A percentile compares a stretch with the other conserved stretches of the same genome.
These are phyloP conservation scores for Agrocybe praecox DNA, from an alignment of 768 basidiomycete species.

Conservation along the genomic window DNA sequence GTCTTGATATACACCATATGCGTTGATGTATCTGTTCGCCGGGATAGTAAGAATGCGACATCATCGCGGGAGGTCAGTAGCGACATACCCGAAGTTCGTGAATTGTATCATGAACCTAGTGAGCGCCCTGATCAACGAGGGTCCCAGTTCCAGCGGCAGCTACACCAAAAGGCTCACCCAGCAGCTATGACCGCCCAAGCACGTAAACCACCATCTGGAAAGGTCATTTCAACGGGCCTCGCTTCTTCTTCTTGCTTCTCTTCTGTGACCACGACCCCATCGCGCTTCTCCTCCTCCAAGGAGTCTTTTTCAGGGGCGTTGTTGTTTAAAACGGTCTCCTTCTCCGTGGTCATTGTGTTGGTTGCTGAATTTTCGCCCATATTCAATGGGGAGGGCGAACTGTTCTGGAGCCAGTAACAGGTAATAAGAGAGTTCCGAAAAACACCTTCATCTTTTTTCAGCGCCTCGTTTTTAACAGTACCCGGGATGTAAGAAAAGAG, in stretches of 20 bases:
- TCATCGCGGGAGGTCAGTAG: neutral
- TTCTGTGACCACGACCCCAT: neutral
- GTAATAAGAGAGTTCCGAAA: no score
- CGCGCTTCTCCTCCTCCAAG: neutral
- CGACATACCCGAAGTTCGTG: conserved; percentile 39
- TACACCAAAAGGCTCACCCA: conserved; percentile 25
- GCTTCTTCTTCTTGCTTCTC: neutral
- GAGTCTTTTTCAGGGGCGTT: neutral
- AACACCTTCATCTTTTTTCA: no score
- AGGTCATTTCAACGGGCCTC: neutral
- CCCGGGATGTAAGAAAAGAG: no score
- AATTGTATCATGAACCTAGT: conserved; percentile 39
- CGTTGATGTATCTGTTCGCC: conserved; percentile 25
- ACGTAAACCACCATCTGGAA: conserved; percentile 41
- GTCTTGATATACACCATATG: conserved; percentile 33
- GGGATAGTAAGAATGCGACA: neutral
- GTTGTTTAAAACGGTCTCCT: neutral
- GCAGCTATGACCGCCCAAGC: conserved; percentile 43
- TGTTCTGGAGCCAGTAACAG: no score
- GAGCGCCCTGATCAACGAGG: neutral
- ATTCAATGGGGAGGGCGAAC: no score
- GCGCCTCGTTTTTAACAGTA: no score
- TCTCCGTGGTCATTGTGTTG: no score
- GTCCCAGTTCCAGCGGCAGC: neutral
- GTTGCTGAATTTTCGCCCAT: no score